Evolutionary conservation across 2,329 filamentous ascomycete genomes (phyloP).

Genomic region (Aspergillus udagawae): DNA sequence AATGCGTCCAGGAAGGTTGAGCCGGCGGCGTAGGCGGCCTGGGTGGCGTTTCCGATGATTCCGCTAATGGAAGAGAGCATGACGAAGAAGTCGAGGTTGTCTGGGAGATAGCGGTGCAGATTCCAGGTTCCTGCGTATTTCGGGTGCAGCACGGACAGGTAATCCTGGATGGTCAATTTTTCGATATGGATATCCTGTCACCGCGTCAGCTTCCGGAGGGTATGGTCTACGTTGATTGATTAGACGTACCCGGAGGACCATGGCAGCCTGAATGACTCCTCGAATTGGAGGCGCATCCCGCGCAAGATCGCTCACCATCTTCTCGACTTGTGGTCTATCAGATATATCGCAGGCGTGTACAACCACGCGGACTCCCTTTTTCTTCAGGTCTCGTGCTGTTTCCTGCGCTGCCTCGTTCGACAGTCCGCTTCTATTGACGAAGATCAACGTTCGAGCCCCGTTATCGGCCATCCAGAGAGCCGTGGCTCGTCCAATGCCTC

Average conservation of each 20-base stretch:
- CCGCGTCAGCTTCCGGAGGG: not conserved
- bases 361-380: slow-evolving; percentile 14
- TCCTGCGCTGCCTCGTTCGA: slow-evolving; percentile 14
- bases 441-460: slow-evolving; percentile 51
- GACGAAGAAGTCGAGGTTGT: slow-evolving; percentile 38
- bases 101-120: slow-evolving; percentile 21
- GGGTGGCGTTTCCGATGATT: slow-evolving; percentile 43
- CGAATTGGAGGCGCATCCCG: slow-evolving; percentile 15
- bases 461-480: slow-evolving; percentile 43
- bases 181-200: slow-evolving; percentile 29
- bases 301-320: slow-evolving; percentile 10
- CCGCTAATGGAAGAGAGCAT: slow-evolving; percentile 38
- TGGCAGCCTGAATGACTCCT: slow-evolving; percentile 26
- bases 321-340: slow-evolving; percentile 24
- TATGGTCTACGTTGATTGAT: too few species aligned
- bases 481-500: slow-evolving; percentile 23
- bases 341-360: slow-evolving; percentile 32
- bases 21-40: slow-evolving; percentile 42
- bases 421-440: slow-evolving; percentile 47
- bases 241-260: slow-evolving; percentile 20
- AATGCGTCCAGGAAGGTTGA: slow-evolving; percentile 35
- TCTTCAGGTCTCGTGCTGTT: slow-evolving; percentile 12
- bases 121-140: slow-evolving; percentile 32
- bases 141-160: slow-evolving; percentile 25
- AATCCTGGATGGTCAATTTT: slow-evolving; percentile 33